Conservation (phyloP, 2,329 filamentous ascomycete genomes). For the Arthroderma uncinatum region DNA sequence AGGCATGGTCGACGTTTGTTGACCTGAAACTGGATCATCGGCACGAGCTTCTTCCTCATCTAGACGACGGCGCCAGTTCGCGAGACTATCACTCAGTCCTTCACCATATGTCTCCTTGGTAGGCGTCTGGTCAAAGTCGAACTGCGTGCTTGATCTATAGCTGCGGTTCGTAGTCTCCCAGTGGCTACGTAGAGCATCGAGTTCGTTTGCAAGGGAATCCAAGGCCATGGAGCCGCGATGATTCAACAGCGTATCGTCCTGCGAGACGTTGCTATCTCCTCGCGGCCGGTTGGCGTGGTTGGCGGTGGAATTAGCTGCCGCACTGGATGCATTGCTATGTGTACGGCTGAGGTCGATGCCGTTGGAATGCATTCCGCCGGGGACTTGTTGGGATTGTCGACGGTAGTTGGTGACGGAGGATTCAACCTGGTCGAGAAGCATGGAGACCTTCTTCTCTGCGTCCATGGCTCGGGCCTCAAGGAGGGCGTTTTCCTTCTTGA, state of each 20-base stretch:
- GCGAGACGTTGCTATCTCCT: slow-evolving; percentile 33
- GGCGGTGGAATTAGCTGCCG: slow-evolving; percentile 26
- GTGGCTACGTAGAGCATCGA: slow-evolving; percentile 78
- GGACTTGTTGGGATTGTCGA: slow-evolving; percentile 49
- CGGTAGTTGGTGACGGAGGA: slow-evolving; percentile 90
- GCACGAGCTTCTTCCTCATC: slow-evolving; percentile 45
- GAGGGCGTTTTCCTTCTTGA: slow-evolving; percentile 68
- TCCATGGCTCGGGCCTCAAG: slow-evolving; percentile 78
- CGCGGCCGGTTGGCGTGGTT: slow-evolving; percentile 24
- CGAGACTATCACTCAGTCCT: slow-evolving; percentile 57
- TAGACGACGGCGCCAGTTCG: slow-evolving; percentile 69
- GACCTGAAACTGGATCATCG: slow-evolving; percentile 16
- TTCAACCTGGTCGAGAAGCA: slow-evolving; percentile 90
- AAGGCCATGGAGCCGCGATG: slow-evolving; percentile 56
- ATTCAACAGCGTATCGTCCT: slow-evolving; percentile 36
- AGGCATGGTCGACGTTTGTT: not conserved
- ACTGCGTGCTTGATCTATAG: slow-evolving; percentile 79
- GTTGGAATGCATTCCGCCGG: slow-evolving; percentile 23
- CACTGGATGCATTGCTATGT: slow-evolving; percentile 46
- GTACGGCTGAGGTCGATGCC: slow-evolving; percentile 36
- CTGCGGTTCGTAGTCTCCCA: slow-evolving; percentile 96
- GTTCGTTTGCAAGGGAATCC: slow-evolving; percentile 81
- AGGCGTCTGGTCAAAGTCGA: slow-evolving; percentile 64
- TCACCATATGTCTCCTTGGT: slow-evolving; percentile 35
- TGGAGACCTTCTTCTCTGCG: slow-evolving; percentile 83